Evolutionary conservation across 768 basidiomycete genomes (phyloP).

Genomic region (Lactarius sp.): DNA sequence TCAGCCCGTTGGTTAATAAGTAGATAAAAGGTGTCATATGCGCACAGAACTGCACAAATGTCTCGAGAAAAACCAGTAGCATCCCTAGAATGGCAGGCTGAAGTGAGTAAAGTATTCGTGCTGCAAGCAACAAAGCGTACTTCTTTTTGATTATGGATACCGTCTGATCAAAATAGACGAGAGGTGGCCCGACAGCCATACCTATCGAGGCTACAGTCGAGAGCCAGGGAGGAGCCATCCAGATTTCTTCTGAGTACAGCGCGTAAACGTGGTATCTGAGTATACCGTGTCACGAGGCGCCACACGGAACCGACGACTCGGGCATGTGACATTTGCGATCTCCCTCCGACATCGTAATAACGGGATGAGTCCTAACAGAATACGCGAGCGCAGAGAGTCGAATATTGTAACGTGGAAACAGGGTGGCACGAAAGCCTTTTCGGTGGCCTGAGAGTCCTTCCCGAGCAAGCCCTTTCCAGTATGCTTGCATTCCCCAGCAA

Average conservation of each 20-base stretch:
- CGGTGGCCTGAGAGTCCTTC: not conserved
- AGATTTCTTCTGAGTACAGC: not conserved
- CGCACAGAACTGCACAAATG: conserved; percentile 77
- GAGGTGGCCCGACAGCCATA: conserved; percentile 81
- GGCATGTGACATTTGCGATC: too few relatives aligned
- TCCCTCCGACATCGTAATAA: too few relatives aligned
- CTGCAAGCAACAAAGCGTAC: conserved; percentile 34
- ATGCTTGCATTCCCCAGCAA: not conserved
- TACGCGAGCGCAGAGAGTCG: too few relatives aligned
- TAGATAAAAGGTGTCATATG: conserved; percentile 6
- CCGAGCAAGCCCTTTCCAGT: too few relatives aligned
- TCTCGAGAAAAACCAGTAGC: conserved; percentile 83
- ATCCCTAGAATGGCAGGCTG: conserved; percentile 45
- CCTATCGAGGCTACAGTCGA: conserved; percentile 63
- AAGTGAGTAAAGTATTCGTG: conserved; percentile 5
- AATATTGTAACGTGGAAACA: too few relatives aligned
- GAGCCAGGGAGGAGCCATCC: conserved; percentile 56
- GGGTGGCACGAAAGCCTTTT: not conserved
- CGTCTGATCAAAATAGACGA: conserved; percentile 82
- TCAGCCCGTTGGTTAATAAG: not conserved
- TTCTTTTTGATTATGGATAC: conserved; percentile 75
- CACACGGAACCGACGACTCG: not conserved
- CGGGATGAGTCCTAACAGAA: too few relatives aligned
- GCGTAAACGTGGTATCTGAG: too few relatives aligned
- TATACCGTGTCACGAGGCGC: too few relatives aligned